These are phyloP conservation scores for Allium sativum DNA, from an alignment of 106 monocot genomes.

Conservation along the genomic window DNA sequence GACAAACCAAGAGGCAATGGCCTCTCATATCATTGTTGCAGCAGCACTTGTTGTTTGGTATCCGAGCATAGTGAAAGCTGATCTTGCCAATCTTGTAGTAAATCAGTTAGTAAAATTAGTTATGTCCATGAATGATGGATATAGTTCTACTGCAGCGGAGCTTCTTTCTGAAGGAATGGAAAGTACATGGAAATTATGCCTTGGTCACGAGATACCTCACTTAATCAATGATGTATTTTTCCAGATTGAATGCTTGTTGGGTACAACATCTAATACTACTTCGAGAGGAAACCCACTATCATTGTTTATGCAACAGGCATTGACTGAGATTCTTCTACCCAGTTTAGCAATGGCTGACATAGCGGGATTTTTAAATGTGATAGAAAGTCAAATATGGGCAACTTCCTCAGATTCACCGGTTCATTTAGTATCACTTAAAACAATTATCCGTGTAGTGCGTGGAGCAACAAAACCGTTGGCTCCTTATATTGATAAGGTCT, in stretches of 20 bases:
- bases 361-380: slow-evolving; percentile 57
- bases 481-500: slow-evolving; percentile 84
- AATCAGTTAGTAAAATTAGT: slow-evolving; percentile 78
- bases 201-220: slow-evolving; percentile 57
- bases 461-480: slow-evolving; percentile 69
- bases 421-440: slow-evolving; percentile 66
- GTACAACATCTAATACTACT: slow-evolving; percentile 24
- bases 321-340: slow-evolving; percentile 75
- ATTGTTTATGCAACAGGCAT: slow-evolving; percentile 59
- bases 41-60: slow-evolving; percentile 97
- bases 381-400: slow-evolving; percentile 88
- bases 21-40: slow-evolving; percentile 83
- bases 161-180: slow-evolving; percentile 99
- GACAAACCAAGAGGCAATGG: slow-evolving; percentile 77
- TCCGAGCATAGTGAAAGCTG: slow-evolving; percentile 76
- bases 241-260: slow-evolving; percentile 81
- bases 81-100: slow-evolving; percentile 46
- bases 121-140: slow-evolving; percentile 78
- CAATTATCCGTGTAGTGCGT: slow-evolving; percentile 70
- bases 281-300: slow-evolving; percentile 30
- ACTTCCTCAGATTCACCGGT: slow-evolving; percentile 91
- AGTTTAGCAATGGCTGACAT: slow-evolving; percentile 88
- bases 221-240: slow-evolving; percentile 75
- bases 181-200: slow-evolving; percentile 58
- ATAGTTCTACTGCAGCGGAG: slow-evolving; percentile 94